Percentiles rank a stretch among this genome's conserved stretches.
These are phyloP conservation scores for Anethum foeniculum DNA, from an alignment of 140 eudicot species.

Conservation along the genomic window DNA sequence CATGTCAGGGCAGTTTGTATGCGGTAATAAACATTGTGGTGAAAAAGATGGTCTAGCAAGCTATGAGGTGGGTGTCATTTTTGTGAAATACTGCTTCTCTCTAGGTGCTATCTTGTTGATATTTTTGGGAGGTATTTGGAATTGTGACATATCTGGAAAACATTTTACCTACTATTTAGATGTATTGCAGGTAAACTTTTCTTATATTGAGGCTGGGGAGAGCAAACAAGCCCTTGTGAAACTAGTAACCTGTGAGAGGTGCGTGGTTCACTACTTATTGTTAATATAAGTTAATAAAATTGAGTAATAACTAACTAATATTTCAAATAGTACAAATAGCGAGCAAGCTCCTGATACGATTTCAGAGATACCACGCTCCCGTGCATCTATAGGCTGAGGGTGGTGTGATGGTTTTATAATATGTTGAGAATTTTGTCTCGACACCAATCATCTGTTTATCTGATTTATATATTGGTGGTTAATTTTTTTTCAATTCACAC, in stretches of 20 bases:
- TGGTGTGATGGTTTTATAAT: neutral
- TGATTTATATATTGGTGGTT: neutral
- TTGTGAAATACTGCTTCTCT: neutral
- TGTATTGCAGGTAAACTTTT: conserved; percentile 69
- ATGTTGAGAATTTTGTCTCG: neutral
- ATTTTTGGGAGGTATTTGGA: neutral
- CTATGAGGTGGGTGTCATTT: conserved; percentile 59
- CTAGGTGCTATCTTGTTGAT: neutral
- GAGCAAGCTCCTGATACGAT: neutral
- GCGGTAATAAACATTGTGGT: conserved; percentile 93
- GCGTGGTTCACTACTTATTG: conserved; percentile 6
- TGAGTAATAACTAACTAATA: too few relatives aligned
- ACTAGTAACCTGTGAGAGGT: conserved; percentile 84
- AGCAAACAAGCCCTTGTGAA: conserved; percentile 91
- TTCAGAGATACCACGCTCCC: neutral
- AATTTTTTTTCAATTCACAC: neutral
- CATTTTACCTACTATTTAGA: neutral
- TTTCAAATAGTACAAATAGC: neutral
- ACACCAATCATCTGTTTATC: neutral
- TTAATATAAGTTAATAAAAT: too few relatives aligned
- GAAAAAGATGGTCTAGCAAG: conserved; percentile 71
- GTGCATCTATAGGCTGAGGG: neutral
- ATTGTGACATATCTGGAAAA: neutral
- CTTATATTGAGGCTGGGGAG: conserved; percentile 93
- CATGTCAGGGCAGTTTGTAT: conserved; percentile 82